phyloP scores from a whole-genome alignment of 805 yeast species.

The Yarrowia porcina region DNA sequence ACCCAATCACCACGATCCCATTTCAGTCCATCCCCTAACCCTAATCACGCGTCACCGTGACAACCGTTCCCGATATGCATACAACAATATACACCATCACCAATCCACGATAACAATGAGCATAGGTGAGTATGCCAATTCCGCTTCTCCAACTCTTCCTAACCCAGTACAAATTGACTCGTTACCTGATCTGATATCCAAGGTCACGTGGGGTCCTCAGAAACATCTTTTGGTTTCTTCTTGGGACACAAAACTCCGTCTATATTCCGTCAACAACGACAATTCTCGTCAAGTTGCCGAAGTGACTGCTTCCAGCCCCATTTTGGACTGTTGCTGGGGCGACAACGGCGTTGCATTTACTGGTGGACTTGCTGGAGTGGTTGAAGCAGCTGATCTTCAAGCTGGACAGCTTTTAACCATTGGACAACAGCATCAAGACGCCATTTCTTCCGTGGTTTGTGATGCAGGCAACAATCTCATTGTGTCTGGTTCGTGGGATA shows the following conservation, averaged over 20 bases:
- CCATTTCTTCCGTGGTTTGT: constrained; percentile 42
- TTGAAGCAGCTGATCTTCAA: constrained; percentile 52
- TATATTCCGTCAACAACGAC: constrained; percentile 42
- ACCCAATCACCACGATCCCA: too few relatives aligned
- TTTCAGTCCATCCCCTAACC: neutral
- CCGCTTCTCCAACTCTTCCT: neutral
- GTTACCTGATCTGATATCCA: constrained; percentile 46
- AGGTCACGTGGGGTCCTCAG: constrained; percentile 42
- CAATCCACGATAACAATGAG: neutral
- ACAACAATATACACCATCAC: neutral
- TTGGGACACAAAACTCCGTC: constrained; percentile 54
- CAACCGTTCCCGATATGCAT: neutral
- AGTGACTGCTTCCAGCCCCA: constrained; percentile 37
- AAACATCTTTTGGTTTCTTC: constrained; percentile 49
- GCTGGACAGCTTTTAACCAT: constrained; percentile 37
- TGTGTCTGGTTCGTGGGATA: constrained; percentile 64
- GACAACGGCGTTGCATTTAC: constrained; percentile 39
- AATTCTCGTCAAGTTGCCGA: constrained; percentile 26
- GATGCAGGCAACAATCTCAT: constrained; percentile 39
- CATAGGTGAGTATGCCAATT: neutral
- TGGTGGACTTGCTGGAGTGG: constrained; percentile 56
- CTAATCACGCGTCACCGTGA: neutral
- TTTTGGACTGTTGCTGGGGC: constrained; percentile 37
- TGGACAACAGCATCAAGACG: constrained; percentile 41
- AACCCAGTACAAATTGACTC: constrained; percentile 28